Evolutionary conservation across 345 rosid species (phyloP), one percentile per base, ranked within the genome.

Genomic region (Cardamine chenopodiifolia): DNA sequence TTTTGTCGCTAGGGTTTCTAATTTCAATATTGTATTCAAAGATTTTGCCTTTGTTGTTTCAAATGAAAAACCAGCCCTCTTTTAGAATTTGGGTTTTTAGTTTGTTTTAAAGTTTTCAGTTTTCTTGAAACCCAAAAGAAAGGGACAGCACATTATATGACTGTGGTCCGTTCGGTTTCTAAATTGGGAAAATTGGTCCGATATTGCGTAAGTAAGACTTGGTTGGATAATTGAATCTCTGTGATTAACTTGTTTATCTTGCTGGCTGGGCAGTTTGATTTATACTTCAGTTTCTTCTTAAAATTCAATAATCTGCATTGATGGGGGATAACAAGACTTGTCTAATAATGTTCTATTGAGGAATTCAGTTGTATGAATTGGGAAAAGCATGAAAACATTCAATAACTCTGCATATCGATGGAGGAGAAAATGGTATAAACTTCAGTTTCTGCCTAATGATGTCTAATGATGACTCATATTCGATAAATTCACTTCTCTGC

Each of bases 151-250:
- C 45, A 60, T 37, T 7, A 37, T 14, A 20, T 60, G 19, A 37
- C 20, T 60, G 65, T 60, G n/a, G 0, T 59, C 8, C n/a, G 67
- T 62, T 22, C 35, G 22, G 52, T 26, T 62, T 62, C 52, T 62
- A 25, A 25, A 0, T 62, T 62, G 53, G 67, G 67, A 9, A 62
- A 4, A 62, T 62, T 44, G 62, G 12, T 23, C 25, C 4, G 15
- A 57, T 17, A n/a, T 45, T 62, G 34, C 66, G 52, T 23, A 23
- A 62, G 22, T 11, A 58, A 55, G 20, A 7, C 35, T 26, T 55
- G 17, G 3, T 7, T 48, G 4, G 23, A 18, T 4, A 48, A 19
- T 9, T 9, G 13, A 48, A 48, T 48, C 25, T 48, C 54, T 48
- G 5, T 8, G 18, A 44, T 48, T 48, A 0, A 8, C 53, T 8